These are phyloP conservation scores for Pichia sorboxylosa DNA, from an alignment of 1,139 yeast genomes.

Conservation along the genomic window DNA sequence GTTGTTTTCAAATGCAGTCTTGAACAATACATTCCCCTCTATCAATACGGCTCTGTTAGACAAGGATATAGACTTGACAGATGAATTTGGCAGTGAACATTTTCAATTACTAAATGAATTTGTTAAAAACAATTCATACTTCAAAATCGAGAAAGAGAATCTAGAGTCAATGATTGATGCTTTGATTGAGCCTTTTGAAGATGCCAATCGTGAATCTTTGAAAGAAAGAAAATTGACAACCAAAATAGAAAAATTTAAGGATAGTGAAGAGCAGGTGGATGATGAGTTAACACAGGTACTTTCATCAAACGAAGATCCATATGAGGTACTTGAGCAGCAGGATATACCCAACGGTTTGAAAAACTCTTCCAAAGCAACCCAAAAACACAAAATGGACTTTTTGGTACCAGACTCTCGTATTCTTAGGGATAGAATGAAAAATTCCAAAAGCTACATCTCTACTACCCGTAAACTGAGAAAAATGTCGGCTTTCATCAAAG, in stretches of 20 bases:
- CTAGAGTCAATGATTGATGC: slow-evolving; percentile 49
- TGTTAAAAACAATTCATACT: slow-evolving; percentile 56
- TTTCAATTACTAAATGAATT: slow-evolving; percentile 66
- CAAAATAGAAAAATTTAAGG: slow-evolving; percentile 24
- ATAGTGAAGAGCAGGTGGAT: slow-evolving; percentile 7
- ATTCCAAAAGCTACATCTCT: slow-evolving; percentile 14
- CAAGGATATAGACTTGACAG: slow-evolving; percentile 34
- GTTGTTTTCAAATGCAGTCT: slow-evolving; percentile 46
- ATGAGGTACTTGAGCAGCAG: neutral
- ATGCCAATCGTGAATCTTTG: slow-evolving; percentile 39
- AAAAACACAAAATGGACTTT: slow-evolving; percentile 1
- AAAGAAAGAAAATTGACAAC: slow-evolving; percentile 35
- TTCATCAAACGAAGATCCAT: neutral
- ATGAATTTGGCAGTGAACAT: slow-evolving; percentile 59
- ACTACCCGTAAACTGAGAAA: slow-evolving; percentile 15
- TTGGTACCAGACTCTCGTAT: slow-evolving; percentile 12
- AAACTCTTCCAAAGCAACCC: neutral
- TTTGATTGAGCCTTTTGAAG: slow-evolving; percentile 40
- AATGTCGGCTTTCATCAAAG: slow-evolving; percentile 27
- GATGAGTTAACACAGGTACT: neutral
- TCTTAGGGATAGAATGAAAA: slow-evolving; percentile 10
- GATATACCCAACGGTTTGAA: neutral
- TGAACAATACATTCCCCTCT: slow-evolving; percentile 47
- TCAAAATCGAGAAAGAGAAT: slow-evolving; percentile 61
- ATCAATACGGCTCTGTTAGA: slow-evolving; percentile 44